These are phyloP conservation scores for Chrysosporium queenslandicum DNA, from an alignment of 2,329 filamentous ascomycete species.

Conservation along the genomic window DNA sequence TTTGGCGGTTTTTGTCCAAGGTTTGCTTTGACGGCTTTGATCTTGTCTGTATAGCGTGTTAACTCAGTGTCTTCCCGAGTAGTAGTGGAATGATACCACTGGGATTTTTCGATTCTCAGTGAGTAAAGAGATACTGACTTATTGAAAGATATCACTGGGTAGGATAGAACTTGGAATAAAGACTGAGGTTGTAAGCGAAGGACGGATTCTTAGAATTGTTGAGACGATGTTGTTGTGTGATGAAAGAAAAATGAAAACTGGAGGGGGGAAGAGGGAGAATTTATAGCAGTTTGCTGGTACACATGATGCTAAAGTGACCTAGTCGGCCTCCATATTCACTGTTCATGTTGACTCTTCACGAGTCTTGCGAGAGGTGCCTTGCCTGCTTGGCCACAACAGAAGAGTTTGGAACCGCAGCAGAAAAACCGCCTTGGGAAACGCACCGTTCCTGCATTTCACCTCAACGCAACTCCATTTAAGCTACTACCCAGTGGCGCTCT, in stretches of 20 bases:
- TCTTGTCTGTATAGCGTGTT: not conserved
- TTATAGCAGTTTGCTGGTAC: slow-evolving; percentile 7
- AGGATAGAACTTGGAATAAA: no score
- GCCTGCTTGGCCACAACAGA: no score
- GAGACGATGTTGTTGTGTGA: not conserved
- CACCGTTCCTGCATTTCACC: not conserved
- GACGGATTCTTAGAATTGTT: not conserved
- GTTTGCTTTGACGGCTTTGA: not conserved
- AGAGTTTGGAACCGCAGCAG: slow-evolving; percentile 38
- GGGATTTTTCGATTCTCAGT: no score
- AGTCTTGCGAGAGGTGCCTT: no score
- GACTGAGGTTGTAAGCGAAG: not conserved
- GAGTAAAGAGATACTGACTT: no score
- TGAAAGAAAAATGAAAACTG: not conserved
- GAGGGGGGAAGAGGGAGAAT: not conserved
- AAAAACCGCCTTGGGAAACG: not conserved
- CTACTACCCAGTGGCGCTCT: not conserved
- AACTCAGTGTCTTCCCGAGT: not conserved
- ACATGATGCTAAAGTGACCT: no score
- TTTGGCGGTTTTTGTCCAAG: not conserved
- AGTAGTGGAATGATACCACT: not conserved
- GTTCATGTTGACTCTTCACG: no score
- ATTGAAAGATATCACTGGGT: no score
- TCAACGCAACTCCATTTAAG: not conserved
- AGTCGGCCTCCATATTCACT: no score